Evolutionary conservation across 164 flowering plant genomes (phyloP).

Genomic region (Liquidambar formosana): DNA sequence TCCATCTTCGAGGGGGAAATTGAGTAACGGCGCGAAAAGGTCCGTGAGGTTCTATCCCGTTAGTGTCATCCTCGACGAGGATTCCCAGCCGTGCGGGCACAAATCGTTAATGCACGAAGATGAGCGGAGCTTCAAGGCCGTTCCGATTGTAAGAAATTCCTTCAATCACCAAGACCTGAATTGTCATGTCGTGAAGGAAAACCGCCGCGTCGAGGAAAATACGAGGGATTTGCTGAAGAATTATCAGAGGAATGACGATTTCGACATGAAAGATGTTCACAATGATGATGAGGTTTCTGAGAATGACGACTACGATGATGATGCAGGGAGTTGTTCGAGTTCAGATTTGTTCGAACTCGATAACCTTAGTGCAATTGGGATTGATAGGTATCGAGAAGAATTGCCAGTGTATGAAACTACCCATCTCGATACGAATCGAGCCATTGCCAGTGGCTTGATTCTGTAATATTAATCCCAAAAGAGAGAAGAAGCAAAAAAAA

Average conservation of each 20-base stretch:
- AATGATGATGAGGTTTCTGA: slow-evolving; percentile 12
- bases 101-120: slow-evolving; percentile 40
- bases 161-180: neutral
- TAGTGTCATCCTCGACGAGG: slow-evolving; percentile 65
- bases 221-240: slow-evolving; percentile 28
- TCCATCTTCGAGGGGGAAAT: slow-evolving; percentile 50
- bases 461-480: slow-evolving; percentile 44
- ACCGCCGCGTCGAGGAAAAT: slow-evolving; percentile 22
- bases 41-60: slow-evolving; percentile 83
- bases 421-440: slow-evolving; percentile 63
- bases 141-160: neutral
- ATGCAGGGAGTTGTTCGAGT: slow-evolving; percentile 76
- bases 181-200: neutral
- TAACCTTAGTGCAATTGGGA: slow-evolving; percentile 62
- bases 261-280: slow-evolving; percentile 23
- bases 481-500: too few relatives aligned
- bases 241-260: slow-evolving; percentile 25
- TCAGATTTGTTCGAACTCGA: slow-evolving; percentile 95
- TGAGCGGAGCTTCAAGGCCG: slow-evolving; percentile 14
- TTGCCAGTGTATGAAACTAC: slow-evolving; percentile 94
- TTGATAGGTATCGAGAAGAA: slow-evolving; percentile 68
- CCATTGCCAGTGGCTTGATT: slow-evolving; percentile 64
- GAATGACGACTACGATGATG: slow-evolving; percentile 64
- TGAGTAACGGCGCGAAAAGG: slow-evolving; percentile 43
- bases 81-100: slow-evolving; percentile 56